These are phyloP conservation scores for Oryza brachyantha DNA, from an alignment of 176 grass and related monocot species.

Conservation along the genomic window DNA sequence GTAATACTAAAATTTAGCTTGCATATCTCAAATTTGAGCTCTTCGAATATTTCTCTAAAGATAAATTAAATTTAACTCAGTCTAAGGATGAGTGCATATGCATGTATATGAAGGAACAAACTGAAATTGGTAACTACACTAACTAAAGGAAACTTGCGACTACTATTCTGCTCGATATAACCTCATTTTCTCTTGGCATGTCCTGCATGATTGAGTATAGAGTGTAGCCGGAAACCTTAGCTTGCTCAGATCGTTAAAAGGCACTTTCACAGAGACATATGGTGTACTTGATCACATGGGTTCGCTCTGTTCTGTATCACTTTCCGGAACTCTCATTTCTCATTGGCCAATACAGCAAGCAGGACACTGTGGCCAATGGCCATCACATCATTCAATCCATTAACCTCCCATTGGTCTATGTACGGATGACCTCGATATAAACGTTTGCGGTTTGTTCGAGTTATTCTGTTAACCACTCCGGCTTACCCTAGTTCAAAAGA, in stretches of 20 bases:
- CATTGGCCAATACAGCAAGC: constrained; percentile 14
- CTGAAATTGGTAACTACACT: background rate
- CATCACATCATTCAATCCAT: constrained; percentile 27
- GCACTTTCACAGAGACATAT: background rate
- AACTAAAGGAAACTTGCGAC: background rate
- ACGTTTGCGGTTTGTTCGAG: background rate
- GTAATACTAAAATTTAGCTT: background rate
- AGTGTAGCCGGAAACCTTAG: background rate
- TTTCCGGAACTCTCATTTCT: background rate
- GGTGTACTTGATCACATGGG: constrained; percentile 10
- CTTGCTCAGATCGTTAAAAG: background rate
- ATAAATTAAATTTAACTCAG: background rate
- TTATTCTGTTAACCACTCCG: constrained; percentile 1
- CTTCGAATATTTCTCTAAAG: background rate
- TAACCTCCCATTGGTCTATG: constrained; percentile 18
- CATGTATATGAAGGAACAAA: too few species aligned
- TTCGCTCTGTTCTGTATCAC: background rate
- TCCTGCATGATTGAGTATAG: background rate
- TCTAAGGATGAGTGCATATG: too few species aligned
- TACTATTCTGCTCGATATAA: background rate
- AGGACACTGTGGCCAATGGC: constrained; percentile 25
- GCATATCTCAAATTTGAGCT: background rate
- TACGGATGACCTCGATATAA: background rate
- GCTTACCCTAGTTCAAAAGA: background rate
- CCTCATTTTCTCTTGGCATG: constrained; percentile 4